Evolutionary conservation across 768 basidiomycete genomes (phyloP), one percentile per base, ranked within the genome.

Genomic region (Podaxis pistillaris): DNA sequence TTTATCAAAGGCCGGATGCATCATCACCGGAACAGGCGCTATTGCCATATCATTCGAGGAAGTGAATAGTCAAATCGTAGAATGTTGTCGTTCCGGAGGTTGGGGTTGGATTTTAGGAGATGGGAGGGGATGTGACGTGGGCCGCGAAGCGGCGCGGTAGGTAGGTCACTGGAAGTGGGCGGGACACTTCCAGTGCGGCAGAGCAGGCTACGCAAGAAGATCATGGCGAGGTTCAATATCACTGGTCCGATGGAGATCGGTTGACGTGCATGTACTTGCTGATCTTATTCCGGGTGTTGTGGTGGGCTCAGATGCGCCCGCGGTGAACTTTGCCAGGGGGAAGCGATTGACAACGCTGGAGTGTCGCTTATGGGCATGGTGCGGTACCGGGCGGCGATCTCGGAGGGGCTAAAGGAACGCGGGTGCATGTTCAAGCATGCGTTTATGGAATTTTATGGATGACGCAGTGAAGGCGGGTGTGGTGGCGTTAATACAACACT

Each of bases 1-100:
- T 33, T 33, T 88, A 17, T 72, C 76, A 15, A 78, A 84, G 62
- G 91, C 88, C 6, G 80, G 94, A 30, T 83, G 87, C 2, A 87
- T 87, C 56, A 88, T 96, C 63, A 88, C 82, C 1, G 94, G 94
- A 13, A 96, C 94, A 0, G 94, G 94, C 2, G 86, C 88, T 11
- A 91, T 86, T 67, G 83, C 88, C 37, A 87, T 88, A 17, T 84
- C 85, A 59, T 93, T 91, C 74, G 75, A 75, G 56, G 78, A 81
- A 49, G 74, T 67, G 0, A 72, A 72, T 6, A 74, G 70, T 12
- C 75, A 74, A 6, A 76, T 90, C 22, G 70, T 82, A 53, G 86
- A 91, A 67, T 80, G 90, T 46, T 89, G 86, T 1, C 81, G 91
- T 8, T 80, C 84, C 33, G 91, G 91, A 4, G 91, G 91, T 90